Evolutionary conservation across 129 eudicot genomes (phyloP).

Genomic region (Flaveria sonorensis): DNA sequence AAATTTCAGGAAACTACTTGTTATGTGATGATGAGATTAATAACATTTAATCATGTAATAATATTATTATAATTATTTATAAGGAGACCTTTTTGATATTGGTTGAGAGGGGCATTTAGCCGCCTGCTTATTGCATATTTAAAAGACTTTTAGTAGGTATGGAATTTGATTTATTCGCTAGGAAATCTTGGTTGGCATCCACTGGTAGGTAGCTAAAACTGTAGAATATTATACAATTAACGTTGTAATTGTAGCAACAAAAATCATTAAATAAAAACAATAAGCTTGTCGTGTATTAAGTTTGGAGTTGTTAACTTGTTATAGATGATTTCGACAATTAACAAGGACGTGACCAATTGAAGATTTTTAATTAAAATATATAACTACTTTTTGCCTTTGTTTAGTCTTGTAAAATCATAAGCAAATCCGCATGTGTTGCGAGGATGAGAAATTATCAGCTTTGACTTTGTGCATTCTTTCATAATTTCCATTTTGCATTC

Average conservation of each 20-base stretch:
- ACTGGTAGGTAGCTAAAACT: not conserved
- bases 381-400: not conserved
- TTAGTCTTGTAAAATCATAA: not conserved
- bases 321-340: not conserved
- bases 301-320: not conserved
- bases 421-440: not conserved
- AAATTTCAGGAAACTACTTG: not conserved
- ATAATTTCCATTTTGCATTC: not conserved
- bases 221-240: no score
- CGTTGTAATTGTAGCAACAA: not conserved
- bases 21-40: not conserved
- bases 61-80: not conserved
- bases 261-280: not conserved
- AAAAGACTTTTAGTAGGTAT: slow-evolving; percentile 20
- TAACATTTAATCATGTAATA: not conserved
- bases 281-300: not conserved
- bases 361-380: not conserved
- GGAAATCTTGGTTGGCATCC: slow-evolving; percentile 27
- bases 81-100: not conserved
- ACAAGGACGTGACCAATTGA: not conserved
- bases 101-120: slow-evolving; percentile 12
- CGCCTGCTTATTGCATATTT: slow-evolving; percentile 22
- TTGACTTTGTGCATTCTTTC: not conserved
- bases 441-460: slow-evolving; percentile 8
- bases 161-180: slow-evolving; percentile 18